Conservation (phyloP, 1,284 basidiomycete genomes). For the Ceraceosorus guamensis region DNA sequence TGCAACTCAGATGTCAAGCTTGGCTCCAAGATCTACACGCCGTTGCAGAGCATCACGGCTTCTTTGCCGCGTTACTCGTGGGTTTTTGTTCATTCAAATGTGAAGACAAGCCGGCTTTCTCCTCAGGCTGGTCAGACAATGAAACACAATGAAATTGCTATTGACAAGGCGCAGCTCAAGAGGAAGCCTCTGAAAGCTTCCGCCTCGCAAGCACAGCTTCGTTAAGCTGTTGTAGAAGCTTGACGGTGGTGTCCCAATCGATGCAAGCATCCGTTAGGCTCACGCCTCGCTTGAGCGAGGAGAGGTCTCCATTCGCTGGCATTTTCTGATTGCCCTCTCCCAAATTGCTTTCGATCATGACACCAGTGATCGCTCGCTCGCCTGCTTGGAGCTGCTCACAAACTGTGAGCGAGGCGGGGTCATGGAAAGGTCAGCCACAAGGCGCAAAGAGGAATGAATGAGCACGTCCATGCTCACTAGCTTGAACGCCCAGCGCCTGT, state of each 20-base stretch:
- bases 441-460: not conserved
- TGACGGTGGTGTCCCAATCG: slow-evolving; percentile 70
- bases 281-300: slow-evolving; percentile 44
- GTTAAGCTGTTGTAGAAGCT: slow-evolving; percentile 48
- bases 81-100: no score
- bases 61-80: no score
- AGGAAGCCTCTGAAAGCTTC: no score
- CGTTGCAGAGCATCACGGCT: no score
- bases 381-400: slow-evolving; percentile 71
- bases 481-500: slow-evolving; percentile 56
- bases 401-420: slow-evolving; percentile 49
- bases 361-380: slow-evolving; percentile 74
- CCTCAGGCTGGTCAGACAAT: no score
- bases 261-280: slow-evolving; percentile 62
- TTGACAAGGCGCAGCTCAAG: no score
- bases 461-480: slow-evolving; percentile 22
- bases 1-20: no score
- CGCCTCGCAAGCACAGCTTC: slow-evolving; percentile 18
- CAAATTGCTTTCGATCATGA: slow-evolving; percentile 94
- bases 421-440: not conserved
- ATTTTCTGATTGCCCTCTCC: slow-evolving; percentile 54
- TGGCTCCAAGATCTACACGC: no score
- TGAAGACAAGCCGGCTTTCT: no score
- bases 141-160: no score
- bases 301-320: slow-evolving; percentile 42